Conservation (phyloP, 2,329 filamentous ascomycete species). For the Elsinoe arachidis region DNA sequence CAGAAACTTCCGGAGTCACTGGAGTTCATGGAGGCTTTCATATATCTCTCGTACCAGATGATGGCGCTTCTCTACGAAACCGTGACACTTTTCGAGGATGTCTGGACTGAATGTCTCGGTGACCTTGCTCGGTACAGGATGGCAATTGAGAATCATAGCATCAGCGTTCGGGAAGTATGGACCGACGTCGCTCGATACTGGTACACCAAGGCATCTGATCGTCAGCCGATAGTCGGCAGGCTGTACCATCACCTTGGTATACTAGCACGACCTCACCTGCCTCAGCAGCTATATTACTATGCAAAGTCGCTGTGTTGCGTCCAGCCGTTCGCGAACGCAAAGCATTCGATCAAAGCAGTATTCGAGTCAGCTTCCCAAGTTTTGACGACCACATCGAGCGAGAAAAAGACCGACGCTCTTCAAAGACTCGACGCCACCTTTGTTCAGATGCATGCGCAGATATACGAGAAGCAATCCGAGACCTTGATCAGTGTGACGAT, state of each 20-base stretch:
- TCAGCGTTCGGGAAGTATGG: conserved; percentile 67
- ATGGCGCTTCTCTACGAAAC: conserved; percentile 82
- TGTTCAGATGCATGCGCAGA: neutral
- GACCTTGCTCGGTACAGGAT: conserved; percentile 80
- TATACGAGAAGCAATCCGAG: neutral
- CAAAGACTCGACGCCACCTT: neutral
- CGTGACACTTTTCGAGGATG: conserved; percentile 71
- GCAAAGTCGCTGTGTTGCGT: conserved; percentile 60
- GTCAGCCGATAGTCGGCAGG: conserved; percentile 63
- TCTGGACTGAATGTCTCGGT: conserved; percentile 88
- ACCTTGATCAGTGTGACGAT: neutral
- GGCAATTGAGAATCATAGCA: conserved; percentile 79
- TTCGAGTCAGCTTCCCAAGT: conserved; percentile 22
- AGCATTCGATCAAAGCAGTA: conserved; percentile 61
- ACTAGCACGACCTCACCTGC: conserved; percentile 57
- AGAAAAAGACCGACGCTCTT: neutral
- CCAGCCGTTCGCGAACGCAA: conserved; percentile 57
- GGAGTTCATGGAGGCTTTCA: conserved; percentile 86
- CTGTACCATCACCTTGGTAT: conserved; percentile 86
- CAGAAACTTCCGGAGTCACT: conserved; percentile 65
- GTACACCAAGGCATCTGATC: conserved; percentile 77
- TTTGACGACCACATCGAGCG: neutral
- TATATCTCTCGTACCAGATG: conserved; percentile 83
- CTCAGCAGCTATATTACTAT: conserved; percentile 67
- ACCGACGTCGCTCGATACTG: conserved; percentile 69